Evolutionary conservation across 371 early-diverging fungal species (phyloP).

Genomic region (Mucor irregularis): DNA sequence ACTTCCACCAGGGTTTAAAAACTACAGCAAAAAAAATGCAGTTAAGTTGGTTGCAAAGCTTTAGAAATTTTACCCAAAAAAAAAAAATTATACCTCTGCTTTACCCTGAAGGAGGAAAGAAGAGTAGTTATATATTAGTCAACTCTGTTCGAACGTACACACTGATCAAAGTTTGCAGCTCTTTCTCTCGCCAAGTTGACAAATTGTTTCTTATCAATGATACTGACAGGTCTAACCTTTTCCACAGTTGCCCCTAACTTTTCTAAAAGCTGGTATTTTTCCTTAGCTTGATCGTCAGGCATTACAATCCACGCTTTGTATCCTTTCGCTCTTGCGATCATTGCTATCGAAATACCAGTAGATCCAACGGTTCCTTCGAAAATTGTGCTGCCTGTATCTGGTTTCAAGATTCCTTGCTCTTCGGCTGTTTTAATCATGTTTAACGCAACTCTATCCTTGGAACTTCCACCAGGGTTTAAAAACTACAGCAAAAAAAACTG

Average conservation of each 20-base stretch:
- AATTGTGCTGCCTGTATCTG: constrained; percentile 73
- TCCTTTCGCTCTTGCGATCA: constrained; percentile 83
- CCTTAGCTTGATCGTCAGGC: constrained; percentile 93
- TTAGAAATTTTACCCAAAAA: constrained; percentile 17
- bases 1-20: constrained; percentile 92
- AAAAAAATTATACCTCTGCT: constrained; percentile 32
- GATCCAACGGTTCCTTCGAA: constrained; percentile 95
- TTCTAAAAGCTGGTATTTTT: constrained; percentile 86
- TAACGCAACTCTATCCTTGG: constrained; percentile 93
- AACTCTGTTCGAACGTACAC: neutral
- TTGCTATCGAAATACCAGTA: constrained; percentile 83
- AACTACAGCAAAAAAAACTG: constrained; percentile 52
- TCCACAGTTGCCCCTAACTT: constrained; percentile 90
- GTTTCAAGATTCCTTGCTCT: constrained; percentile 54
- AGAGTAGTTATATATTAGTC: constrained; percentile 6
- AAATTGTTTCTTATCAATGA: constrained; percentile 90
- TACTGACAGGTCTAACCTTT: constrained; percentile 88
- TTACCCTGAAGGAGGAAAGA: constrained; percentile 29
- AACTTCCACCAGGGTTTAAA: constrained; percentile 91
- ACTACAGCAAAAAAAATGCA: constrained; percentile 43
- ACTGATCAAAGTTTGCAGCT: constrained; percentile 35
- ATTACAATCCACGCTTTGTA: constrained; percentile 93
- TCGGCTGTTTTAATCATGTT: constrained; percentile 85
- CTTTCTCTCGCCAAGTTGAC: constrained; percentile 84
- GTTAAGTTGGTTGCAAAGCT: neutral